A percentile compares a stretch with the other conserved stretches of the same genome.
These are phyloP conservation scores for Tetrapyrgos nigripes DNA, from an alignment of 1,284 basidiomycete genomes.

Conservation along the genomic window DNA sequence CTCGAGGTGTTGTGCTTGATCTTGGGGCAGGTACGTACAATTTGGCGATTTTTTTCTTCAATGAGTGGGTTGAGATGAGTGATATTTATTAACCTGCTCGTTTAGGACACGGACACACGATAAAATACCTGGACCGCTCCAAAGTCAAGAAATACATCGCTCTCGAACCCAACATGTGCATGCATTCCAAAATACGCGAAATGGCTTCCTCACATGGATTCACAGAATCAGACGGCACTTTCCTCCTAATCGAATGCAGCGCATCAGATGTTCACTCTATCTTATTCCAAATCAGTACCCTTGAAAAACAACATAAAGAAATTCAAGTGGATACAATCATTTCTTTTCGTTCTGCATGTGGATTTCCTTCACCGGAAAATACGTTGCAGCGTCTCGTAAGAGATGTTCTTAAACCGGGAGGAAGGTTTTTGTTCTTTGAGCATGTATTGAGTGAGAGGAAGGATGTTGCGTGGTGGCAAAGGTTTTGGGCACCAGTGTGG, in stretches of 20 bases:
- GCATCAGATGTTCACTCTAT: conserved; percentile 50
- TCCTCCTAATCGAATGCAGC: conserved; percentile 47
- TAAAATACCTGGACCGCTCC: conserved; percentile 60
- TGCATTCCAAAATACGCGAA: conserved; percentile 62
- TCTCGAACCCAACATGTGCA: conserved; percentile 67
- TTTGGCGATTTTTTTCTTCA: neutral
- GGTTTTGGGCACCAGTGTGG: conserved; percentile 75
- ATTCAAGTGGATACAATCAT: conserved; percentile 50
- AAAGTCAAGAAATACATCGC: conserved; percentile 69
- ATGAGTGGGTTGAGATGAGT: neutral
- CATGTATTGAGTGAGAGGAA: conserved; percentile 47
- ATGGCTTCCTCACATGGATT: conserved; percentile 58
- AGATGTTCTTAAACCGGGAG: conserved; percentile 50
- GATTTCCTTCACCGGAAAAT: conserved; percentile 45
- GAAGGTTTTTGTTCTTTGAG: conserved; percentile 55
- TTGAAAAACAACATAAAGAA: neutral
- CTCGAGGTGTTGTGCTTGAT: conserved; percentile 69
- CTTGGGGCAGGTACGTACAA: conserved; percentile 65
- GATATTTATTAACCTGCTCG: neutral
- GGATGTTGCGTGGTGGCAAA: conserved; percentile 63
- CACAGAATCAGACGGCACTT: conserved; percentile 50
- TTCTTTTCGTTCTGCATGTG: conserved; percentile 53
- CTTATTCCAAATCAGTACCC: conserved; percentile 10
- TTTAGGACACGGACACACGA: conserved; percentile 69
- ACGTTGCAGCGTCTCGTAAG: conserved; percentile 40